phyloP scores from a whole-genome alignment of 202 grass and related monocot genomes.

The Eragrostis tef region DNA sequence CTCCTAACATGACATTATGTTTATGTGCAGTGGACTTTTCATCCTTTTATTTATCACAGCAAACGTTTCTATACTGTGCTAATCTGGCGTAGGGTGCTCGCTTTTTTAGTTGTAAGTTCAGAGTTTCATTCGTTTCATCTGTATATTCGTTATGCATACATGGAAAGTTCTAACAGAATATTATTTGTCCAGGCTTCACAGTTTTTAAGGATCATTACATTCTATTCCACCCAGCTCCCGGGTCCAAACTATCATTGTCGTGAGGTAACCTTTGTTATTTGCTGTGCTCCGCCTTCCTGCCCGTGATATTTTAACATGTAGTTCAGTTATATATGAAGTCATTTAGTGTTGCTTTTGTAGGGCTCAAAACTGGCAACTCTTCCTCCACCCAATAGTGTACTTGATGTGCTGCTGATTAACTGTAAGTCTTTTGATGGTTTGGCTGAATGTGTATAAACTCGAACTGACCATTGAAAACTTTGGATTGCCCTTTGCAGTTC shows the following conservation, averaged over 20 bases:
- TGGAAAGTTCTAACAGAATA: conserved; percentile 21
- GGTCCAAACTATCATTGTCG: conserved; percentile 97
- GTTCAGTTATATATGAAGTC: conserved; percentile 27
- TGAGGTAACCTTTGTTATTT: conserved; percentile 66
- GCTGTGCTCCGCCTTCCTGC: background rate
- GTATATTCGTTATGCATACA: conserved; percentile 21
- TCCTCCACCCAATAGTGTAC: conserved; percentile 68
- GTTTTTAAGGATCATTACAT: conserved; percentile 92
- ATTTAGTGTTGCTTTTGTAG: conserved; percentile 52
- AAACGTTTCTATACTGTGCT: conserved; percentile 86
- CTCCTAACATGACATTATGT: conserved; percentile 26
- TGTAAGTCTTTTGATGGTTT: conserved; percentile 60
- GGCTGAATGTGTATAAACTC: background rate
- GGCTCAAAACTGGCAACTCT: conserved; percentile 77
- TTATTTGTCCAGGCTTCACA: conserved; percentile 71
- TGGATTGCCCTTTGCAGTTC: conserved; percentile 68
- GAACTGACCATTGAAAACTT: conserved; percentile 14
- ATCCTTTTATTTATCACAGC: conserved; percentile 88
- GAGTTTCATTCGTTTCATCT: conserved; percentile 18
- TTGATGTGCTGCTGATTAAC: conserved; percentile 89
- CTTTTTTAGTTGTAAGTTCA: conserved; percentile 86
- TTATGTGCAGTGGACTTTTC: conserved; percentile 87
- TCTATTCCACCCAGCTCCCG: conserved; percentile 96
- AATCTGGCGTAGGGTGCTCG: conserved; percentile 81
- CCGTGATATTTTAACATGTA: background rate